A percentile compares a stretch with the other conserved stretches of the same genome.
Conservation (phyloP, 371 early-diverging fungal species). For the Mucor plumbeus region DNA sequence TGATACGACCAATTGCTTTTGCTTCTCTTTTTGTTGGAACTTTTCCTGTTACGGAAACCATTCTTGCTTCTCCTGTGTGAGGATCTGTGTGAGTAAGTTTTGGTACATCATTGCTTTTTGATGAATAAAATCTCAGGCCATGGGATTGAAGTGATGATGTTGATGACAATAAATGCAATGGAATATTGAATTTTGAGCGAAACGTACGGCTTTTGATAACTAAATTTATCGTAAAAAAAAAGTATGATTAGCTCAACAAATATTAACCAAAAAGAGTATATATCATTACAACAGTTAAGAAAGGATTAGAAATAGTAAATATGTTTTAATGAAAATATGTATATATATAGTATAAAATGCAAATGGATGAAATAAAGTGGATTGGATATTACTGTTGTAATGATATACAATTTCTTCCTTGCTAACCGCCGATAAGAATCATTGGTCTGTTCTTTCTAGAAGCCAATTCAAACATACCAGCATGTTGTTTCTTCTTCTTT, state of each 20-base stretch:
- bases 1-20: constrained; percentile 71
- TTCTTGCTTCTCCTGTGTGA: constrained; percentile 73
- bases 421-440: constrained; percentile 92
- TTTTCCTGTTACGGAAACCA: constrained; percentile 87
- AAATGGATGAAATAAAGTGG: not conserved
- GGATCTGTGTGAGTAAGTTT: constrained; percentile 80
- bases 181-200: not conserved
- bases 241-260: not conserved
- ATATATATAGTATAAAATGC: not conserved
- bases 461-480: constrained; percentile 86
- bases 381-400: constrained; percentile 1
- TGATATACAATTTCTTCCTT: not conserved
- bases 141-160: not conserved
- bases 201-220: not conserved
- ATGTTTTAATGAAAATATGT: constrained; percentile 4
- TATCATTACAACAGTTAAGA: constrained; percentile 21
- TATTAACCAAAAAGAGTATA: not conserved
- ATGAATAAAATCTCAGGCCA: constrained; percentile 7
- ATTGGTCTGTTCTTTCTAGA: constrained; percentile 90
- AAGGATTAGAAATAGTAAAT: not conserved
- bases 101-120: constrained; percentile 11
- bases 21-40: constrained; percentile 72
- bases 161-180: not conserved
- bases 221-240: not conserved
- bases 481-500: constrained; percentile 90